These are phyloP conservation scores for Pittosporum tobira DNA, from an alignment of 129 eudicot species.

Conservation along the genomic window DNA sequence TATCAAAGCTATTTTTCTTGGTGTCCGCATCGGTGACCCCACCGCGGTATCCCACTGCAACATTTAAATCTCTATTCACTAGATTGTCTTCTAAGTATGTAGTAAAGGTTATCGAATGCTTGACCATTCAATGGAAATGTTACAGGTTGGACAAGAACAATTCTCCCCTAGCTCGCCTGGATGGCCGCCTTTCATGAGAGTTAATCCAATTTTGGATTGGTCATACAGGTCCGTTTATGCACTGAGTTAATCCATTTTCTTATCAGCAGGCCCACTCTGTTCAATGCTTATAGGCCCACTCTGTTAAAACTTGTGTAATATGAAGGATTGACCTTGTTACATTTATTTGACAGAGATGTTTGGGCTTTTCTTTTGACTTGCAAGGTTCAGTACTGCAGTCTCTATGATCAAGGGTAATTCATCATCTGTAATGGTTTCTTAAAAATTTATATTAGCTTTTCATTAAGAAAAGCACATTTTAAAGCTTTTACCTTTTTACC, in stretches of 20 bases:
- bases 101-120: neutral
- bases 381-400: slow-evolving; percentile 90
- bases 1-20: slow-evolving; percentile 83
- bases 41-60: slow-evolving; percentile 58
- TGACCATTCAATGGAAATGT: neutral
- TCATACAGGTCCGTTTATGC: slow-evolving; percentile 62
- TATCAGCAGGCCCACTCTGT: neutral
- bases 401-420: slow-evolving; percentile 89
- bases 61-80: neutral
- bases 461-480: too few relatives aligned
- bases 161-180: slow-evolving; percentile 97
- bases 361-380: slow-evolving; percentile 87
- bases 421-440: too few relatives aligned
- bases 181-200: slow-evolving; percentile 99
- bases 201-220: slow-evolving; percentile 97
- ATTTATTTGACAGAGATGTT: slow-evolving; percentile 60
- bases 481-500: neutral
- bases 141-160: slow-evolving; percentile 92
- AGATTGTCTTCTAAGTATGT: neutral
- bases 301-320: neutral
- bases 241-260: neutral
- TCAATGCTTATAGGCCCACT: neutral
- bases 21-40: slow-evolving; percentile 97
- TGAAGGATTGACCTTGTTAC: slow-evolving; percentile 10
- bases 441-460: too few relatives aligned